Percentiles rank a stretch among this genome's conserved stretches.
These are phyloP conservation scores for Podaxis rugospora DNA, from an alignment of 768 basidiomycete genomes.

Conservation along the genomic window DNA sequence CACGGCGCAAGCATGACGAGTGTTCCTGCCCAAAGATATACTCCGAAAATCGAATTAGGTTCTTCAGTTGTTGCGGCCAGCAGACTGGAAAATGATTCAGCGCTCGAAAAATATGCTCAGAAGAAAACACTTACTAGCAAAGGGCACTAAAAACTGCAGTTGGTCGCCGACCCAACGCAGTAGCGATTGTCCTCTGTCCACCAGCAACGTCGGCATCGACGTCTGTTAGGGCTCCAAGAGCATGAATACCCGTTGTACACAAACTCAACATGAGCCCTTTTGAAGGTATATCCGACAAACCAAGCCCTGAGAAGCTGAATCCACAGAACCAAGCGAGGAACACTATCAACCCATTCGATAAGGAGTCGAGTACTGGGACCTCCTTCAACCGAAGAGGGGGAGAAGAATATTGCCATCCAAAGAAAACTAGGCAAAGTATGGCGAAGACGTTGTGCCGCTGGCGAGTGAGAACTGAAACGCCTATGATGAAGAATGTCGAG, in stretches of 20 bases:
- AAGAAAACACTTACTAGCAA: slow-evolving; percentile 13
- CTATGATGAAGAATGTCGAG: slow-evolving; percentile 13
- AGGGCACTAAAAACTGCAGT: slow-evolving; percentile 10
- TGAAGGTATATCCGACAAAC: slow-evolving; percentile 3
- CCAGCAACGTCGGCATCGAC: slow-evolving; percentile 12
- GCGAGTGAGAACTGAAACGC: slow-evolving; percentile 5
- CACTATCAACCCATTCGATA: slow-evolving; percentile 14
- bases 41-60: slow-evolving; percentile 10
- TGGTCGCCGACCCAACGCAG: slow-evolving; percentile 9
- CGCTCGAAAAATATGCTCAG: not conserved
- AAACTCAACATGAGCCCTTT: slow-evolving; percentile 12
- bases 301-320: slow-evolving; percentile 12
- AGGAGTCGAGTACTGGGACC: slow-evolving; percentile 12
- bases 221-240: slow-evolving; percentile 14
- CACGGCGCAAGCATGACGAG: slow-evolving; percentile 11
- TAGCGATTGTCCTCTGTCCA: slow-evolving; percentile 14
- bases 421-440: not conserved
- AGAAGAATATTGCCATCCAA: slow-evolving; percentile 16
- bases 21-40: slow-evolving; percentile 9
- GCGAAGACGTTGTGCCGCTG: slow-evolving; percentile 12
- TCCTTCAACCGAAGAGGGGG: slow-evolving; percentile 16
- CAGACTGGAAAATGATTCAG: not conserved
- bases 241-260: slow-evolving; percentile 14
- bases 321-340: slow-evolving; percentile 16
- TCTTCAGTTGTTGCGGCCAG: slow-evolving; percentile 7